Percentiles rank a stretch among this genome's conserved stretches.
phyloP scores from a whole-genome alignment of 768 basidiomycete species.

The Podaxis carcinomalis region DNA sequence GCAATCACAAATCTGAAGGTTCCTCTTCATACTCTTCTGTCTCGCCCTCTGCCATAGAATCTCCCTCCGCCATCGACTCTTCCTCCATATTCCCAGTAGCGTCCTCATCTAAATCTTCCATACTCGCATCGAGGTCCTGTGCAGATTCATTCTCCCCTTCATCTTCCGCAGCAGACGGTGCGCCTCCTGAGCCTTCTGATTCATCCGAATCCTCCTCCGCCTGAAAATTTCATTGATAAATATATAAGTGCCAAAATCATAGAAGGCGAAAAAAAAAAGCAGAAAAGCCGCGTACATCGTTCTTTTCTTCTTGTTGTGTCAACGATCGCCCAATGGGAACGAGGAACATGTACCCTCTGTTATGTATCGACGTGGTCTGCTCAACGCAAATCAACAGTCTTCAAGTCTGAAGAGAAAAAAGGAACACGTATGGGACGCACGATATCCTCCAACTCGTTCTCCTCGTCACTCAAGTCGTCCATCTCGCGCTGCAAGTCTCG shows the following conservation, averaged over 20 bases:
- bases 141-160: slow-evolving; percentile 46
- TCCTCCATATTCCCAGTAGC: slow-evolving; percentile 39
- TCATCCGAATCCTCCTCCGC: slow-evolving; percentile 25
- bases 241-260: neutral
- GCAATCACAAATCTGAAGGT: slow-evolving; percentile 26
- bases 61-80: slow-evolving; percentile 37
- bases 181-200: slow-evolving; percentile 43
- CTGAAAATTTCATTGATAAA: neutral
- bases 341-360: slow-evolving; percentile 62
- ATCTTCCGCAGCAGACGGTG: slow-evolving; percentile 40
- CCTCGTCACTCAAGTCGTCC: slow-evolving; percentile 83
- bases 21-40: slow-evolving; percentile 54
- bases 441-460: slow-evolving; percentile 73
- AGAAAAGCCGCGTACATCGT: slow-evolving; percentile 51
- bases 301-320: slow-evolving; percentile 81
- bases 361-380: slow-evolving; percentile 57
- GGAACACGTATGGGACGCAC: slow-evolving; percentile 32
- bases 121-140: slow-evolving; percentile 58
- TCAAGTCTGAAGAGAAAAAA: slow-evolving; percentile 6
- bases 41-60: slow-evolving; percentile 26
- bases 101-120: slow-evolving; percentile 53
- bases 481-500: slow-evolving; percentile 74
- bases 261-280: neutral
- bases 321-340: slow-evolving; percentile 71
- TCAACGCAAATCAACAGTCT: neutral